These are phyloP conservation scores for Taiwanofungus camphoratus DNA, from an alignment of 1,284 basidiomycete species.

Conservation along the genomic window DNA sequence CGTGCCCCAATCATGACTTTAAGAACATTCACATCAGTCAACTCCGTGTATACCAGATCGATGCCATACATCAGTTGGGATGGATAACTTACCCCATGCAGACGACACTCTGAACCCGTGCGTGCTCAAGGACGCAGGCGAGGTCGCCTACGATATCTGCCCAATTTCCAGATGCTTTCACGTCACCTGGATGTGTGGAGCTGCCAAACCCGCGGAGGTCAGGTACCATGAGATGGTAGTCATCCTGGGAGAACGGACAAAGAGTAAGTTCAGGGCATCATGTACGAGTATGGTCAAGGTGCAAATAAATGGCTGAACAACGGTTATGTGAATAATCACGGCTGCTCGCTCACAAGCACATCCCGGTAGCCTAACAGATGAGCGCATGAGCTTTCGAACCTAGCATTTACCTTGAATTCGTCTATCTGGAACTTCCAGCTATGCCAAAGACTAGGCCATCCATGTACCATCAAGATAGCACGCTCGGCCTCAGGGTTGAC, in stretches of 20 bases:
- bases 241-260: slow-evolving; percentile 30
- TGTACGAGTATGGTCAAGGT: neutral
- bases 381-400: neutral
- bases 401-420: slow-evolving; percentile 44
- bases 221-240: slow-evolving; percentile 54
- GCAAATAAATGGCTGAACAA: no score
- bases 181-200: slow-evolving; percentile 59
- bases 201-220: slow-evolving; percentile 63
- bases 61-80: neutral
- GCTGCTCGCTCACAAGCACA: neutral
- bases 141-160: slow-evolving; percentile 57
- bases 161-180: slow-evolving; percentile 51
- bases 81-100: slow-evolving; percentile 50
- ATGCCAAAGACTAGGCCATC: slow-evolving; percentile 71
- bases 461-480: slow-evolving; percentile 62
- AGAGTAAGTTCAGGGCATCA: neutral
- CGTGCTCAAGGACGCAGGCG: slow-evolving; percentile 50
- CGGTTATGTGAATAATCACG: neutral
- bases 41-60: neutral
- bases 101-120: slow-evolving; percentile 40
- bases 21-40: neutral
- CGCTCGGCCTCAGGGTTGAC: slow-evolving; percentile 45
- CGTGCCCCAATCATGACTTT: slow-evolving; percentile 70
- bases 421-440: slow-evolving; percentile 65
- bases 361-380: neutral